Evolutionary conservation across 2,329 filamentous ascomycete genomes (phyloP), one percentile per base, ranked within the genome.

Genomic region (Zalaria sp.): DNA sequence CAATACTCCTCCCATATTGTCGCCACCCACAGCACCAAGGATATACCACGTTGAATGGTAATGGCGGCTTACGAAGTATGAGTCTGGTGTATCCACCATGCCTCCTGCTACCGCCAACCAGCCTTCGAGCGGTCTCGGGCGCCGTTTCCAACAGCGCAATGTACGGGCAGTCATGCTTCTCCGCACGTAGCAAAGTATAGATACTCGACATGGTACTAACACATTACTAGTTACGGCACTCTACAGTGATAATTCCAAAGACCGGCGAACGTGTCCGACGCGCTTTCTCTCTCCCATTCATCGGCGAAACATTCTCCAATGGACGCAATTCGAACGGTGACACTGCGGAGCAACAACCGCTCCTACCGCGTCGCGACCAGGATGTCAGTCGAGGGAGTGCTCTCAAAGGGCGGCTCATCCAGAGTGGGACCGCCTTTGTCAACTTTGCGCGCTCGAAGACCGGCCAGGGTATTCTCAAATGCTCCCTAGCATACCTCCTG

Each of bases 261-360:
- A 95, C 87, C 3, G 88, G 89, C 53, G 83, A 93, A 61, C 83
- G 87, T 48, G 75, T 86, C 37, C 81, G 79, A 55, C 82, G 83
- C 47, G 74, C 81, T 47, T 86, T 94, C 52, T 89, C 81, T 25
- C 69, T 94, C 27, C 80, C 43, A 3, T 43, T 28, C 3, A 11
- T 48, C 4, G 43, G 41, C 11, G 35, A 43, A 18, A 31, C 45
- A 34, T 18, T 38, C 18, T 31, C 39, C 25, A 29, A 27, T 10
- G 43, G 35, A 5, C 39, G 38, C 8, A 35, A 41, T 11, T 37
- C 42, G 26, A 9, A 36, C 5, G 40, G 42, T 6, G 29, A 36
- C 2, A 29, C 37, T n/a, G 35, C 40, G 10, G 34, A 45, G 18
- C 43, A 34, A 8, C 34, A 42, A 8, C 27, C 35, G 3, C 38